Percentiles rank a stretch among this genome's conserved stretches.
Conservation (phyloP, 1,139 yeast species). For the Pneumocystis sp. region DNA sequence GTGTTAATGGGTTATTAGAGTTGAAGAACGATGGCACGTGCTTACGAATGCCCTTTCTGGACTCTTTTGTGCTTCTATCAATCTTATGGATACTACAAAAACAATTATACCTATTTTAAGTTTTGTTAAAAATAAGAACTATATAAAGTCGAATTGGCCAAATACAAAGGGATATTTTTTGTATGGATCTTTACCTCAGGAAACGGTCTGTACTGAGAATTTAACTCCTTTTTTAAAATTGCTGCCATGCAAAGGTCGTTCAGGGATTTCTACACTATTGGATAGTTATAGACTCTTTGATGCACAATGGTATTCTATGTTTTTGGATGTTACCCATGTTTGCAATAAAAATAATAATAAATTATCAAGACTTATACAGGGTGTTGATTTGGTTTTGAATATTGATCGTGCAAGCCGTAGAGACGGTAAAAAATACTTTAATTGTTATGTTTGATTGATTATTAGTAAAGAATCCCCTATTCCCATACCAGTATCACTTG, state of each 20-base stretch:
- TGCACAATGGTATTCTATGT: conserved; percentile 88
- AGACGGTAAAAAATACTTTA: conserved; percentile 2
- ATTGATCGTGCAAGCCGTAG: conserved; percentile 46
- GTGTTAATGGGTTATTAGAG: conserved; percentile 20
- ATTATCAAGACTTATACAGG: conserved; percentile 42
- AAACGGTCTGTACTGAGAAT: conserved; percentile 94
- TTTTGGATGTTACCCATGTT: conserved; percentile 60
- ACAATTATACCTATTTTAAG: conserved; percentile 56
- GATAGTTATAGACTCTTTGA: conserved; percentile 96
- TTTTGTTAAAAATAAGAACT: conserved; percentile 21
- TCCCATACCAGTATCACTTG: conserved; percentile 64
- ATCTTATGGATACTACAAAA: conserved; percentile 65
- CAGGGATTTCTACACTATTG: conserved; percentile 71
- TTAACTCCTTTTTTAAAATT: conserved; percentile 83
- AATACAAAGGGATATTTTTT: conserved; percentile 35
- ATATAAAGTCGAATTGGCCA: conserved; percentile 17
- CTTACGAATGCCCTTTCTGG: conserved; percentile 74
- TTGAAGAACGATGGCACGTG: conserved; percentile 50
- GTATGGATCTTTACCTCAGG: conserved; percentile 84
- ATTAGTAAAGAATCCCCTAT: conserved; percentile 39
- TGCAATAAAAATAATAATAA: conserved; percentile 35
- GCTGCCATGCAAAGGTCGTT: conserved; percentile 81
- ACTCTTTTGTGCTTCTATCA: conserved; percentile 85
- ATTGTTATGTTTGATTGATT: not conserved
- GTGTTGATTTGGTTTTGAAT: conserved; percentile 62